Percentiles rank a stretch among this genome's conserved stretches.
These are phyloP conservation scores for Acanthamoeba royreba DNA, from an alignment of 208 protist species.

Conservation along the genomic window DNA sequence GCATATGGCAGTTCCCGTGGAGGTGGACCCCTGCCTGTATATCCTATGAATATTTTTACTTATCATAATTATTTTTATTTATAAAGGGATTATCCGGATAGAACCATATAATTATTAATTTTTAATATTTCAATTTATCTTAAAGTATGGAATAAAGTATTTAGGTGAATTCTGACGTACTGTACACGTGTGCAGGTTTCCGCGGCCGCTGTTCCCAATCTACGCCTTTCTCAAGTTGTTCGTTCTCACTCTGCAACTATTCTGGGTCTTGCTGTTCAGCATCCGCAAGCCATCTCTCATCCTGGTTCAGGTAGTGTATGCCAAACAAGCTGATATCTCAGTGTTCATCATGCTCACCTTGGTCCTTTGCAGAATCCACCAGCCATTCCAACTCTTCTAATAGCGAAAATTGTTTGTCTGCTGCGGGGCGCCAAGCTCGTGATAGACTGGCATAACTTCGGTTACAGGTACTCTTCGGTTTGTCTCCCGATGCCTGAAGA, in stretches of 20 bases:
- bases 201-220: not conserved
- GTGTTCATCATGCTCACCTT: not conserved
- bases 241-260: not conserved
- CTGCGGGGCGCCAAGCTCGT: slow-evolving; percentile 43
- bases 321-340: no score
- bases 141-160: no score
- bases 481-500: not conserved
- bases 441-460: slow-evolving; percentile 69
- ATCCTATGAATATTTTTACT: not conserved
- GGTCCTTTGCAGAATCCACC: slow-evolving; percentile 15
- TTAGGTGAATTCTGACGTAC: no score
- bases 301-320: slow-evolving; percentile 27
- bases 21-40: not conserved
- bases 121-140: no score
- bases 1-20: not conserved
- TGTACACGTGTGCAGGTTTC: not conserved
- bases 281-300: not conserved
- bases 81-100: no score
- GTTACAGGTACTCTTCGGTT: not conserved
- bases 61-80: no score
- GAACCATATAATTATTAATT: no score
- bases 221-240: slow-evolving; percentile 25
- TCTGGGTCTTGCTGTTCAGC: not conserved
- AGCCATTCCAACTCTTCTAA: slow-evolving; percentile 54
- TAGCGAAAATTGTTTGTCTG: slow-evolving; percentile 13